Base-by-base conservation (phyloP, 2,329 filamentous ascomycete species). In the Aspergillus brasiliensis region DNA sequence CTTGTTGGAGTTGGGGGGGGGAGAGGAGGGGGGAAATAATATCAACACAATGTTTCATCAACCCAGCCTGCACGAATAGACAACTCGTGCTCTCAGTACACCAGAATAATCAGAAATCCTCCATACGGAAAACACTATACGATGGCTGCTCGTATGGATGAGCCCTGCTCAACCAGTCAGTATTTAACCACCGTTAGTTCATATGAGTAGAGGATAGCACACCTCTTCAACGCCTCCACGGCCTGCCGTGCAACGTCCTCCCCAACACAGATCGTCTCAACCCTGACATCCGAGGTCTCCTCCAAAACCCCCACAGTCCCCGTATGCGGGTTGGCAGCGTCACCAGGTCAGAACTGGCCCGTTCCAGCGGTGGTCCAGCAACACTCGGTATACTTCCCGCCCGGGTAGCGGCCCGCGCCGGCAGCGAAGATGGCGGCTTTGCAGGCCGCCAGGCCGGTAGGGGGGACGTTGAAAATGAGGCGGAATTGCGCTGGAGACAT, bases 361-460 rank as follows among this genome's bases (percentile, higher is more conserved):
- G 40, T 62, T 3, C 62, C 62, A 1, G 62, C 27, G 0, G 60
- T 60, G n/a, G 58, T 57, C 46, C 55, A 64, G 56, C 62, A 64
- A 53, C 61, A 63, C 17, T 65, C 63, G 8, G 63, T 65, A 42
- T 65, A 65, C 34, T 62, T 58, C 1, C 63, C 63, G 1, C 61
- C 61, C 0, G 63, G 59, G 40, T 65, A 65, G n/a, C 57, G 57
- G 28, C 63, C 61, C 2, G 63, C 63, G 0, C 63, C 63, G 3
- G 61, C 63, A 13, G 63, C 61, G 31, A 65, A 65, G 27, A 65
- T 61, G n/a, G 63, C 63, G 15, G 57, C 49, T 34, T 65, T 63
- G 27, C 57, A 60, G 38, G 63, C 21, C 8, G 62, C 46, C 6
- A 65, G 57, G 28, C 61, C 51, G 1, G 61, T 42, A 0, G 59